A percentile compares a stretch with the other conserved stretches of the same genome.
Evolutionary conservation across 1,139 yeast genomes (phyloP).

Genomic region (Debaryomycetaceae sp.): DNA sequence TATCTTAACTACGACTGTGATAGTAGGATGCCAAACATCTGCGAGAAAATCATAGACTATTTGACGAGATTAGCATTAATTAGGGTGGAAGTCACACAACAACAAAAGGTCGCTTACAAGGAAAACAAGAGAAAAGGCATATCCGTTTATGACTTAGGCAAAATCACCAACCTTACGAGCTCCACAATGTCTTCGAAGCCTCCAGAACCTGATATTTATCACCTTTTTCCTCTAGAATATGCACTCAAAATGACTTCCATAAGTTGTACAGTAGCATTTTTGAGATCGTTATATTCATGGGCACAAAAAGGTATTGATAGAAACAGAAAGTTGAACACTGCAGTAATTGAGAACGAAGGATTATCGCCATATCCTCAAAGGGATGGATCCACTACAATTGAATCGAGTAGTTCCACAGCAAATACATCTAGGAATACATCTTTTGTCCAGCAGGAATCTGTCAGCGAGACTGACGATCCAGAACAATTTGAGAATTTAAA

Average conservation of each 20-base stretch:
- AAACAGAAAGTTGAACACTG: conserved; percentile 2
- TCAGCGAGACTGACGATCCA: conserved; percentile 62
- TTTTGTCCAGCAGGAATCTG: conserved; percentile 20
- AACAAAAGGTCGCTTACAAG: conserved; percentile 63
- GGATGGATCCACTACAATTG: conserved; percentile 40
- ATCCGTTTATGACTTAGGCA: conserved; percentile 70
- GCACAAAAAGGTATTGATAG: conserved; percentile 64
- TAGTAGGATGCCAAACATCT: conserved; percentile 74
- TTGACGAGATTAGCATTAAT: conserved; percentile 71
- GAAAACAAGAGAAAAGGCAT: conserved; percentile 61
- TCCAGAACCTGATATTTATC: conserved; percentile 56
- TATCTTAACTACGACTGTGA: conserved; percentile 96
- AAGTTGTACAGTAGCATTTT: conserved; percentile 75
- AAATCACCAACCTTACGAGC: conserved; percentile 74
- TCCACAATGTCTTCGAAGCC: conserved; percentile 60
- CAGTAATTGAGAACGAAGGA: conserved; percentile 11
- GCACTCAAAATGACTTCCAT: conserved; percentile 81
- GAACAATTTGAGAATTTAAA: conserved; percentile 83
- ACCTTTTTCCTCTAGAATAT: conserved; percentile 70
- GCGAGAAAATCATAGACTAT: conserved; percentile 77
- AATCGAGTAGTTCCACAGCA: conserved; percentile 32
- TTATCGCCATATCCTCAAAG: conserved; percentile 23
- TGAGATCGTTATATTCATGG: conserved; percentile 83
- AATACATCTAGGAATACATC: conserved; percentile 33
- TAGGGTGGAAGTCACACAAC: conserved; percentile 67